phyloP scores from a whole-genome alignment of 2,329 filamentous ascomycete genomes.

The Apiospora rasikravindrae region DNA sequence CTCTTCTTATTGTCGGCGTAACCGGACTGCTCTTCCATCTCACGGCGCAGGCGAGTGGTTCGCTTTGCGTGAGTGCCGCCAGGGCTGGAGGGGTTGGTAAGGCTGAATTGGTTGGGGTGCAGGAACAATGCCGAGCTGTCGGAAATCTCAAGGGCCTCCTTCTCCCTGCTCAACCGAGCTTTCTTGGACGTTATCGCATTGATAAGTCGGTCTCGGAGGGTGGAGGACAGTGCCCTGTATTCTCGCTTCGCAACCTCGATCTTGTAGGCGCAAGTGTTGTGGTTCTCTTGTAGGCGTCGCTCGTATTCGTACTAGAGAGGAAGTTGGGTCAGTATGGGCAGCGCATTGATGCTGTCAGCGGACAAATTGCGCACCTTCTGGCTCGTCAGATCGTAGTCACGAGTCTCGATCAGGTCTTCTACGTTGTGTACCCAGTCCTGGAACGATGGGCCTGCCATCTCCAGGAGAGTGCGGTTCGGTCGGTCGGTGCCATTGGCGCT shows the following conservation, averaged over 20 bases:
- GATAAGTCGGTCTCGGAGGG: conserved; percentile 70
- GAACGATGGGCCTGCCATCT: conserved; percentile 84
- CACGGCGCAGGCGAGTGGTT: conserved; percentile 65
- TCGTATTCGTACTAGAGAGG: conserved; percentile 64
- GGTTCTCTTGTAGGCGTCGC: conserved; percentile 63
- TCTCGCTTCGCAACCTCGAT: conserved; percentile 67
- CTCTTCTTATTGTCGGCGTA: conserved; percentile 65
- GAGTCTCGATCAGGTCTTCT: conserved; percentile 85
- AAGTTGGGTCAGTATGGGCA: neutral
- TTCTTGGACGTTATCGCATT: conserved; percentile 70
- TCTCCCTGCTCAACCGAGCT: conserved; percentile 67
- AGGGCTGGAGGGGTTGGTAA: conserved; percentile 68
- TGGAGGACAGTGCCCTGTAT: conserved; percentile 62
- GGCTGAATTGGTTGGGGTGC: conserved; percentile 71
- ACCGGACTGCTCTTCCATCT: conserved; percentile 61
- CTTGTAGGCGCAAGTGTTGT: conserved; percentile 65
- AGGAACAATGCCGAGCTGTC: conserved; percentile 69
- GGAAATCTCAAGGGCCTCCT: conserved; percentile 70
- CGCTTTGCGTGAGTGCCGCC: conserved; percentile 68
- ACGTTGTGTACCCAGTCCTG: conserved; percentile 84
- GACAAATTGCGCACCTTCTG: conserved; percentile 66
- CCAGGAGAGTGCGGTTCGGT: conserved; percentile 62
- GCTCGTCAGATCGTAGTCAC: conserved; percentile 81
- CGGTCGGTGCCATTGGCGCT: conserved; percentile 43
- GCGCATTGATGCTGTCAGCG: neutral